A percentile compares a stretch with the other conserved stretches of the same genome.
Evolutionary conservation across 306 rosid genomes (phyloP).

Genomic region (Corylus avellana): DNA sequence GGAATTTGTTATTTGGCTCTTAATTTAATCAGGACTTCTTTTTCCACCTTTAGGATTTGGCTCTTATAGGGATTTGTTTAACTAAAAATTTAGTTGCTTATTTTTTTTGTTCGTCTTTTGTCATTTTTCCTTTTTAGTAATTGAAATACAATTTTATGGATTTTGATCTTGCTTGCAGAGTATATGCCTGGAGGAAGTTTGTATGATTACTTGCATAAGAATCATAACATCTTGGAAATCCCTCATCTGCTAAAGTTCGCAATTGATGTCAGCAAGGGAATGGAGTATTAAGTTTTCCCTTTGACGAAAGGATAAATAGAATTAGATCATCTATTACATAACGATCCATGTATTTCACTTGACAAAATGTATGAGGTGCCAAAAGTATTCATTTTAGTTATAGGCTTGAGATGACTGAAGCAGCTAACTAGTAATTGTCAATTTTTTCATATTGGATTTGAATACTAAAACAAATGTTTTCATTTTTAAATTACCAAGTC

Average conservation of each 20-base stretch:
- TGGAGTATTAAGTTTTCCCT: conserved; percentile 55
- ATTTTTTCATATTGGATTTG: neutral
- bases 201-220: conserved; percentile 95
- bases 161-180: conserved; percentile 58
- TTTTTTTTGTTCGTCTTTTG: neutral
- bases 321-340: neutral
- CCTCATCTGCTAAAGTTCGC: conserved; percentile 79
- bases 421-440: neutral
- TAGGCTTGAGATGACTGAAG: neutral
- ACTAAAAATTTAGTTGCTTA: neutral
- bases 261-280: conserved; percentile 90
- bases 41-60: neutral
- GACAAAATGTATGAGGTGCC: neutral
- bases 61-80: neutral
- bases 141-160: conserved; percentile 7
- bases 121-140: conserved; percentile 27
- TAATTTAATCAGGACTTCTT: neutral
- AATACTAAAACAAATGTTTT: neutral
- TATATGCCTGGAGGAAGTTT: conserved; percentile 98
- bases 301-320: neutral
- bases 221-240: conserved; percentile 70
- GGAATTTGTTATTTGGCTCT: neutral
- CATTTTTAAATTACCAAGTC: neutral
- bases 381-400: neutral
- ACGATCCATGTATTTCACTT: neutral